Base-by-base conservation (phyloP, 73 alveolate genomes). In the Tetrahymena thermophila region DNA sequence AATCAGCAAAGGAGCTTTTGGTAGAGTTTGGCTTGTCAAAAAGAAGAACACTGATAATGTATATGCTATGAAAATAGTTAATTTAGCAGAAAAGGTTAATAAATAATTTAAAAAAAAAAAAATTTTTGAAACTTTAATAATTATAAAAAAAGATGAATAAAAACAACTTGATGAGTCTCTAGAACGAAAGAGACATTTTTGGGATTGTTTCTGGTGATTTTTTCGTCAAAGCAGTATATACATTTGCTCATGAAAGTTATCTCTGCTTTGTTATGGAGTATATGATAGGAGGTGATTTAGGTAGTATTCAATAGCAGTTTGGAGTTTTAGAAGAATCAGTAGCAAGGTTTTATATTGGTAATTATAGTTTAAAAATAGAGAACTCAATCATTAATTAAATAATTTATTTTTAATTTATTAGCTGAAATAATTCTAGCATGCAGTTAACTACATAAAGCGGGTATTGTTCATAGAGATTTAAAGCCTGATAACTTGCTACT, bases 21-120 rank as follows among this genome's bases (percentile, higher is more conserved):
- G 99, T 34, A 96, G 96, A 50, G 99, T 98, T 83, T 97, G 96
- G 96, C 96, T 97, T 56, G 99, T 98, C 25, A 95, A 97, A 55
- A 98, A 98, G 97, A 97, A 97, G 94, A 95, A 96, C 85, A 98
- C 99, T 1, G 89, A 97, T 55, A 99, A 97, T 38, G 94, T 97
- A 28, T 98, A 98, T 97, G 99, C 99, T 6, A 97, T 98, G 94
- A 98, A 98, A 93, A 98, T 98, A 11, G 97, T 98, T 44, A 99
- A 98, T 95, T 97, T 98, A 56, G 94, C 93, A 42, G 95, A 98
- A 58, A 96, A 95, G 97, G 96, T 94, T 35, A 97, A 96, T 93
- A 19, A 71, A 13, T 13, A 71, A 71, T 23, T 71, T 2, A 5
- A 5, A 50, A 71, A 0, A 28, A 5, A 6, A 13, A 4, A 10